A percentile compares a stretch with the other conserved stretches of the same genome.
Evolutionary conservation across 805 yeast species (phyloP).

Genomic region (Blastobotrys mokoenaii): DNA sequence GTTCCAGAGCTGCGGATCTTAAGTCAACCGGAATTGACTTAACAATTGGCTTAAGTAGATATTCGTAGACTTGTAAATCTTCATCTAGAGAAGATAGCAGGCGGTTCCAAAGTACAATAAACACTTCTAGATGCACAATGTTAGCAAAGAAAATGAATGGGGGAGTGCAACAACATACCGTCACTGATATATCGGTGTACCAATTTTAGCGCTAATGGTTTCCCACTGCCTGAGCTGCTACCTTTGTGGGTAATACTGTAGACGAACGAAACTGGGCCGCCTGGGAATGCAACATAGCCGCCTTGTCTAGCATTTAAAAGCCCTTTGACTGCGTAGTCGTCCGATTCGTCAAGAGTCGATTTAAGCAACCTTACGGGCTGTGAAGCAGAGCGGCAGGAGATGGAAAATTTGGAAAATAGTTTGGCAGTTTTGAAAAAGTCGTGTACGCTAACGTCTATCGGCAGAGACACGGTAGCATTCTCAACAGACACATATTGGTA

Average conservation of each 20-base stretch:
- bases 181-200: slow-evolving; percentile 17
- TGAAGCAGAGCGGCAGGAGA: slow-evolving; percentile 46
- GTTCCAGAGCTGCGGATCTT: slow-evolving; percentile 6
- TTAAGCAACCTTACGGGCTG: slow-evolving; percentile 47
- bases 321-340: slow-evolving; percentile 19
- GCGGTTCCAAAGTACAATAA: no score
- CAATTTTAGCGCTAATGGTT: slow-evolving; percentile 25
- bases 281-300: slow-evolving; percentile 44
- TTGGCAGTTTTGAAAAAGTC: slow-evolving; percentile 56
- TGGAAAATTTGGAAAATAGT: slow-evolving; percentile 58
- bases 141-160: neutral
- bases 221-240: slow-evolving; percentile 16
- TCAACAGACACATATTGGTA: slow-evolving; percentile 19
- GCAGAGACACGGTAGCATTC: slow-evolving; percentile 44
- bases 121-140: no score
- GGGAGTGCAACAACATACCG: slow-evolving; percentile 10
- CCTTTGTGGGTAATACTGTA: slow-evolving; percentile 38
- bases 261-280: slow-evolving; percentile 60
- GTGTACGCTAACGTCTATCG: slow-evolving; percentile 69
- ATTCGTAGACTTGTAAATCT: slow-evolving; percentile 6
- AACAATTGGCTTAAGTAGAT: slow-evolving; percentile 10
- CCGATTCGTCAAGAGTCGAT: slow-evolving; percentile 34
- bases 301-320: no score
- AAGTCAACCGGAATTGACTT: slow-evolving; percentile 9
- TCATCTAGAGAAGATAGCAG: neutral